Base-by-base conservation (phyloP, 139 green algal genomes). In the Coelastrella sp. region DNA sequence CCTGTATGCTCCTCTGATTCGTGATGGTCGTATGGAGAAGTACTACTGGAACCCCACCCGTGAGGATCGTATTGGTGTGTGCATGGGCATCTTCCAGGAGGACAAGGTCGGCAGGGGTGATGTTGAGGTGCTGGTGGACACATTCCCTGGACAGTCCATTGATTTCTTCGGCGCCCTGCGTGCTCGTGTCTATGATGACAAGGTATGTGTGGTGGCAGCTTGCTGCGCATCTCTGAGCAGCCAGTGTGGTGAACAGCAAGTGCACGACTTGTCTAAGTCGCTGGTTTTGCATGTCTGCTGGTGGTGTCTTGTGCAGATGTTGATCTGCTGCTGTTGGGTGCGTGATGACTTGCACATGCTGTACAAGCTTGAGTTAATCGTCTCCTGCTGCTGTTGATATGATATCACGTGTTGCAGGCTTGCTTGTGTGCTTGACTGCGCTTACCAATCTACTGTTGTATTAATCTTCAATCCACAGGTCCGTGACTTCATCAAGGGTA, bases 21-120 rank as follows among this genome's bases (percentile, higher is more conserved):
- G 98, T 91, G 98, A 99, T 87, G 98, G 97, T 57, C 97, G 98
- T 84, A 99, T 99, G 98, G 98, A 99, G 94, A 95, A 96, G 94
- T 99, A 96, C 94, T 99, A 99, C 95, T 99, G 97, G 97, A 95
- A 96, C 88, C 93, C 94, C 59, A 98, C 94, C 48, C 93, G 96
- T 74, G 95, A 98, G 88, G 97, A 99, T 91, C 95, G 97, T 86
- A 91, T 99, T 35, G 97, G 97, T 38, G 95, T 99, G 79, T 97
- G 91, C 94, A 95, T 95, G 89, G 96, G 97, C 85, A 99, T 99
- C 94, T 99, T 99, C 96, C 91, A 96, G 81, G 88, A 92, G 11
- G 66, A 74, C 66, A 69, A 43, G 45, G 40, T 82, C 6, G 23
- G n/a, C 27, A 53, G 82, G 17, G 15, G 25, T 5, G 82, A 98